Evolutionary conservation across 1,139 yeast species (phyloP).

Genomic region (Hyphopichia buzzinii): DNA sequence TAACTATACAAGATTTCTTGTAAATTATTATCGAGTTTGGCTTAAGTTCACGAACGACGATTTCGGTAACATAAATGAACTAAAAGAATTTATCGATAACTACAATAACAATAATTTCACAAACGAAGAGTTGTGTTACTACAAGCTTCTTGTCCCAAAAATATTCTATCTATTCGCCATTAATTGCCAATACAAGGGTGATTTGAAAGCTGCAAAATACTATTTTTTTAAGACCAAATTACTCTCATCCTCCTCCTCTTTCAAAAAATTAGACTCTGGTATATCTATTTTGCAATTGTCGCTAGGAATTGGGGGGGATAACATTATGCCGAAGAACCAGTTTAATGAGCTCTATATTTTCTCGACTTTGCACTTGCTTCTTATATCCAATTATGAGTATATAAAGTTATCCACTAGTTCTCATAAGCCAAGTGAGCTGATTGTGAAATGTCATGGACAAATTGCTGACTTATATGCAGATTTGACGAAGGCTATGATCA

Average conservation of each 20-base stretch:
- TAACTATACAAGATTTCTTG: slow-evolving; percentile 21
- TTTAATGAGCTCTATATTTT: slow-evolving; percentile 25
- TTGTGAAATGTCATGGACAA: slow-evolving; percentile 12
- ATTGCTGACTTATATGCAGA: slow-evolving; percentile 17
- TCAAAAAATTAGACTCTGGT: not conserved
- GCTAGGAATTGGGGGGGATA: slow-evolving; percentile 22
- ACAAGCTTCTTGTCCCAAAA: slow-evolving; percentile 31
- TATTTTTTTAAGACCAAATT: slow-evolving; percentile 29
- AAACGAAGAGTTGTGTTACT: slow-evolving; percentile 30
- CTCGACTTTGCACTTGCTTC: slow-evolving; percentile 24
- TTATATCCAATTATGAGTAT: slow-evolving; percentile 24
- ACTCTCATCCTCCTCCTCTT: slow-evolving; percentile 13
- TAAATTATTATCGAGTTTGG: slow-evolving; percentile 33
- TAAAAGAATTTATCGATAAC: slow-evolving; percentile 31
- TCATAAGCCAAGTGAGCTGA: slow-evolving; percentile 4
- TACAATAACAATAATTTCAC: slow-evolving; percentile 30
- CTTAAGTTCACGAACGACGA: slow-evolving; percentile 30
- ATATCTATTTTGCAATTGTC: slow-evolving; percentile 13
- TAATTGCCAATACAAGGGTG: slow-evolving; percentile 34
- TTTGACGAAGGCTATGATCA: slow-evolving; percentile 16
- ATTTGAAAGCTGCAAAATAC: slow-evolving; percentile 34
- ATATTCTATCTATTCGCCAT: slow-evolving; percentile 38
- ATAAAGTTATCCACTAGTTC: slow-evolving; percentile 9
- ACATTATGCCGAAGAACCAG: slow-evolving; percentile 13
- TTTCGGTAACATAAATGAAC: slow-evolving; percentile 20